Evolutionary conservation across 306 rosid species (phyloP), one percentile per base, ranked within the genome.

Genomic region (Pterocarpus macrocarpus): DNA sequence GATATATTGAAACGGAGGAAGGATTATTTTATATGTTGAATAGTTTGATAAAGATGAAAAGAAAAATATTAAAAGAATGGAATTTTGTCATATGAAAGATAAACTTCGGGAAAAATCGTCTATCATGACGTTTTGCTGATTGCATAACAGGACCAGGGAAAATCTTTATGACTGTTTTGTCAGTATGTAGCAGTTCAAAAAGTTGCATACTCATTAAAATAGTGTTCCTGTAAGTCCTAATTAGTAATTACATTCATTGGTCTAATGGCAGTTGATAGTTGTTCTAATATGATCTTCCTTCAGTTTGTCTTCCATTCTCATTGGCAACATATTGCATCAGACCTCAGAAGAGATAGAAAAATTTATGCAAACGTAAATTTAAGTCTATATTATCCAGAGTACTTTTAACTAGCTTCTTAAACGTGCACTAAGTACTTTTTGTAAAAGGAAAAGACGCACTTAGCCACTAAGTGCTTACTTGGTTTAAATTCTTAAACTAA

Each of bases 251-350:
- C 41, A 30, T 71, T 59, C 0, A 58, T 41, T 74, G 32, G 8
- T 41, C 11, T 58, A 74, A 32, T 74, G 57, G 69, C 11, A 41
- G 45, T 61, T 61, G 45, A 38, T 17, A 36, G 4, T 38, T 56
- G 49, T 71, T 71, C n/a, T 49, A 71, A 34, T 71, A 52, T 33
- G 76, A 8, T 14, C 41, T 52, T 9, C n/a, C 66, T 38, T 38
- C 22, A 7, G 59, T 59, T 75, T 75, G 30, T 14, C 79, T 32
- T 59, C 30, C 15, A 59, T 14, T 59, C 56, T 58, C 2, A 56
- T 4, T 15, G 70, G 35, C 8, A 75, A 30, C 32, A 28, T 75
- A 61, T 5, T 14, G 58, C 69, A 30, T 30, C 12, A 47, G 53
- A 73, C 56, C 2, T 64, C 5, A 39, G 33, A 17, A 17, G 2